phyloP scores from a whole-genome alignment of 2,329 filamentous ascomycete species.

The Parastagonospora avenae region DNA sequence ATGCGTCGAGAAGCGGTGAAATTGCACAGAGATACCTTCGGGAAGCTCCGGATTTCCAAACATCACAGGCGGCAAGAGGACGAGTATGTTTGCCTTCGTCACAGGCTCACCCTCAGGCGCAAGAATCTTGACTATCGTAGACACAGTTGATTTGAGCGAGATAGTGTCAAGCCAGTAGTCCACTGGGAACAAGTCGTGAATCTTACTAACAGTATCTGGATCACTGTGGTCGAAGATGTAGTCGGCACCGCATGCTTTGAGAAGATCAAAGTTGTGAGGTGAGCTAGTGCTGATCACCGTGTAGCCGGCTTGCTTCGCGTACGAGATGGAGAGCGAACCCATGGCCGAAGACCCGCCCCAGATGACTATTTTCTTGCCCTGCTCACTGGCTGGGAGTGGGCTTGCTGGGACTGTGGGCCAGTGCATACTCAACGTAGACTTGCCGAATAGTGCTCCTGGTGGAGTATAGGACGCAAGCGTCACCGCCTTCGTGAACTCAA shows the following conservation, averaged over 20 bases:
- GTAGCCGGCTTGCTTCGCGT: constrained; percentile 30
- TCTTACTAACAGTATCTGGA: constrained; percentile 42
- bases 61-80: constrained; percentile 19
- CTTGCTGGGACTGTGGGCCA: constrained; percentile 19
- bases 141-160: constrained; percentile 22
- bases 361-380: constrained; percentile 46
- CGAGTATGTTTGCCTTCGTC: constrained; percentile 26
- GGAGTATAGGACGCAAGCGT: constrained; percentile 32
- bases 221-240: constrained; percentile 48
- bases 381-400: constrained; percentile 16
- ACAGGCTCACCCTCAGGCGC: constrained; percentile 23
- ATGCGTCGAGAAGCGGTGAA: constrained; percentile 26
- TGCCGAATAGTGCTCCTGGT: constrained; percentile 25
- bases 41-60: constrained; percentile 20
- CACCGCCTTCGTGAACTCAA: constrained; percentile 23
- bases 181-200: constrained; percentile 41
- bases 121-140: constrained; percentile 28
- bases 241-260: constrained; percentile 20
- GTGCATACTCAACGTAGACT: constrained; percentile 13
- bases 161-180: constrained; percentile 52
- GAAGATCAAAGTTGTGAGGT: constrained; percentile 24
- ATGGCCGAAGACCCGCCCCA: constrained; percentile 53
- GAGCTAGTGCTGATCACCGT: constrained; percentile 28
- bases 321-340: constrained; percentile 36
- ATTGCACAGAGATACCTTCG: constrained; percentile 19